phyloP scores from a whole-genome alignment of 306 rosid species.

The Cucurbita pepo region DNA sequence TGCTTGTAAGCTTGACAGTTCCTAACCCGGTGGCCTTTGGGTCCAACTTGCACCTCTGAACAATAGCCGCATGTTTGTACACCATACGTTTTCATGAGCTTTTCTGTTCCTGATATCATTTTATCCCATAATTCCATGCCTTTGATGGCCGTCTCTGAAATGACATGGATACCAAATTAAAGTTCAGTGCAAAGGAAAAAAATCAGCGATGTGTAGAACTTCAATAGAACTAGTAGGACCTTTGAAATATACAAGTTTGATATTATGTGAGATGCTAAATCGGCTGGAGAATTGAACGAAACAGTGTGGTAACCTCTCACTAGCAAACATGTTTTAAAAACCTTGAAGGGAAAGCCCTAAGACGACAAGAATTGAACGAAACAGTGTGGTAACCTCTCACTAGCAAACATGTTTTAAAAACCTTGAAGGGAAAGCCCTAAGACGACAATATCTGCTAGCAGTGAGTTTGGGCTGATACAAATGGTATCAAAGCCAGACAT shows the following conservation, averaged over 20 bases:
- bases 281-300: too few relatives aligned
- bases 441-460: too few relatives aligned
- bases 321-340: too few relatives aligned
- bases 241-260: background rate
- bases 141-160: slow-evolving; percentile 30
- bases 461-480: too few relatives aligned
- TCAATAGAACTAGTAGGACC: background rate
- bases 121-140: slow-evolving; percentile 62
- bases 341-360: too few relatives aligned
- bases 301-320: too few relatives aligned
- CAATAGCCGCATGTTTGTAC: slow-evolving; percentile 70
- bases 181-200: background rate
- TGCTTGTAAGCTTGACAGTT: slow-evolving; percentile 61
- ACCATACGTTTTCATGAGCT: slow-evolving; percentile 38
- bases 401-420: too few relatives aligned
- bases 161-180: background rate
- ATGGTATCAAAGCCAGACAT: too few relatives aligned
- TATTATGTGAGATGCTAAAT: too few relatives aligned
- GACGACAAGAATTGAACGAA: too few relatives aligned
- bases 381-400: too few relatives aligned
- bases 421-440: too few relatives aligned
- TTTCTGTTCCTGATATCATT: slow-evolving; percentile 34
- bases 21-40: slow-evolving; percentile 55
- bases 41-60: slow-evolving; percentile 65
- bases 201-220: background rate